Base-by-base conservation (phyloP, 2,329 filamentous ascomycete genomes). In the Pseudogymnoascus sp. region DNA sequence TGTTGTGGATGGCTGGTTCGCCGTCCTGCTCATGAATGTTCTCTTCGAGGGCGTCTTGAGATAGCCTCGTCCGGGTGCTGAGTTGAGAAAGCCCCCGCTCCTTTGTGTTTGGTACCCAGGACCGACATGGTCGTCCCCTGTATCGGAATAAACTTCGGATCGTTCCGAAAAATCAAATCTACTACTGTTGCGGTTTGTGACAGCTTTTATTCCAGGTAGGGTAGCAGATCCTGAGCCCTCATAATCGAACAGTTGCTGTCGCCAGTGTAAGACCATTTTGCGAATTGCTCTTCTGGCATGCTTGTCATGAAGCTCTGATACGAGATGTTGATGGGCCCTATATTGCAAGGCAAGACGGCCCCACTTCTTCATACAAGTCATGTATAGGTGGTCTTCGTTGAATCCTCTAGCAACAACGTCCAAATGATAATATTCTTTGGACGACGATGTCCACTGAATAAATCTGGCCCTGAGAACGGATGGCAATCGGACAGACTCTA, bases 1-100 rank as follows among this genome's bases (percentile, higher is more conserved):
- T 4, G 78, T 80, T 3, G 77, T 80, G 7, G 78, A 75, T 11
- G 75, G 73, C 56, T 75, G 68, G 31, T 73, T 75, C 6, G 74
- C 73, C 4, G 76, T 73, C 31, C 76, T 72, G 6, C 76, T 71
- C 61, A 76, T 72, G 3, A 80, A 76, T 2, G 77, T 79, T 74
- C 78, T 77, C 60, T 77, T 77, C n/a, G 78, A 81, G 1, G 79
- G 79, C 6, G 79, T 81, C 59, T 76, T 75, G 16, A 71, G 63
- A 60, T 71, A 71, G 11, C 67, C 69, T 24, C 68, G 69, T 56
- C 67, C 16, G 64, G 68, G 33, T 65, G 65, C 21, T 68, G 67
- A 16, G 70, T 69, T n/a, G 66, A 66, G 2, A 61, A 37, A 16
- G 44, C 69, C 37, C 70, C 66, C 11, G 68, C 50, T 42, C 65